Percentiles rank a stretch among this genome's conserved stretches.
Conservation (phyloP, 495 filamentous ascomycete species). For the Neurospora sp. region DNA sequence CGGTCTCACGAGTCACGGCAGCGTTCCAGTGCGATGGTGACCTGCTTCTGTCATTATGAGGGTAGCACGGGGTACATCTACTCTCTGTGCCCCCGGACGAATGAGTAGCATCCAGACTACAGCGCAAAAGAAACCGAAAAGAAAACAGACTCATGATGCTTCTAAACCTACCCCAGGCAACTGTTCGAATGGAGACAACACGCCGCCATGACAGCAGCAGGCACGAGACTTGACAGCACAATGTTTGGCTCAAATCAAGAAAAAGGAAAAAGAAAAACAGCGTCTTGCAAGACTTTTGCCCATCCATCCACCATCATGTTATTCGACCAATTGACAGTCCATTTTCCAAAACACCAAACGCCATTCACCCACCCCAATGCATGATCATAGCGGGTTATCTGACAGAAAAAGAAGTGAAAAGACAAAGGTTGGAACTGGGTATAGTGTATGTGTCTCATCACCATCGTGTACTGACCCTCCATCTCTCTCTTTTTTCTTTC, state of each 20-base stretch:
- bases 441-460: not conserved
- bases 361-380: not conserved
- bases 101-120: not conserved
- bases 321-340: not conserved
- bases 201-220: not conserved
- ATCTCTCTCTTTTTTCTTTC: not conserved
- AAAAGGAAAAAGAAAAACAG: not conserved
- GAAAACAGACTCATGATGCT: not conserved
- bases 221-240: not conserved
- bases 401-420: not conserved
- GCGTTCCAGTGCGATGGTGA: not conserved
- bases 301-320: not conserved
- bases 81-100: not conserved
- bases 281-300: not conserved
- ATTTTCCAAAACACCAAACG: not conserved
- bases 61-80: not conserved
- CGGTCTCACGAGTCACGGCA: not conserved
- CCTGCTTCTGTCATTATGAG: not conserved
- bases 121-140: not conserved
- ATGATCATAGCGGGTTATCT: not conserved
- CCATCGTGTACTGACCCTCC: not conserved
- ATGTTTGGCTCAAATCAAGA: not conserved
- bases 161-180: not conserved
- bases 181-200: not conserved
- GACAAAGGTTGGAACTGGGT: not conserved